Evolutionary conservation across 306 rosid species (phyloP), one percentile per base, ranked within the genome.

Genomic region (Vigna mungo): DNA sequence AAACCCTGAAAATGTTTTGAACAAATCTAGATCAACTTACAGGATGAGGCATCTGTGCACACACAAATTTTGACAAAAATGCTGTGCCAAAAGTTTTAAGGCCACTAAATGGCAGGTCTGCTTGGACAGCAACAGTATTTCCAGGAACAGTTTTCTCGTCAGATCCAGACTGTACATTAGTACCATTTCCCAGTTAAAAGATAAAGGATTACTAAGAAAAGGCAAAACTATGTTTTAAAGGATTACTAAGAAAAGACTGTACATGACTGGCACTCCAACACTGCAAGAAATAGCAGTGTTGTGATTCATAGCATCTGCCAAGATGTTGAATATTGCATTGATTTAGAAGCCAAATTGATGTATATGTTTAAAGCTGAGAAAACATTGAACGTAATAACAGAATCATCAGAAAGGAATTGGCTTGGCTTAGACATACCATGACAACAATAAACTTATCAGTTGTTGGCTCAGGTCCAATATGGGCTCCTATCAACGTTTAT

Each of bases 381-480:
- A 76, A 63, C 20, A 39, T 61, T 69, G 64, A 43, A 54, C 6
- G 6, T 71, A 71, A 25, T 48, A 34, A 30, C 34, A 4, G 0
- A 30, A 61, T 53, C n/a, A 6, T 63, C 21, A 27, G 30, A 55
- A 54, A 72, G 11, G 11, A 55, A 46, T 49, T 14, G 43, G 68
- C 64, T n/a, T 46, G 49, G 68, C 72, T 37, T 36, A 37, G 25
- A 77, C 82, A 21, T 89, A 93, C 98, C 98, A 93, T 93, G 79
- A 93, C 98, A 64, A 91, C 98, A 78, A 93, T 97, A 88, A 93
- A 93, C 86, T 96, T 89, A 83, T 93, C 98, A 15, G 98, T 93
- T 66, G 98, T 93, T 70, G 98, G 98, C 84, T 93, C 98, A 0
- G 98, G 98, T 74, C 98, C 98, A 83, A 93, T 93, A 80, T 93